Percentiles rank a stretch among this genome's conserved stretches.
Conservation (phyloP, 768 basidiomycete species). For the Auriculariales sp. region DNA sequence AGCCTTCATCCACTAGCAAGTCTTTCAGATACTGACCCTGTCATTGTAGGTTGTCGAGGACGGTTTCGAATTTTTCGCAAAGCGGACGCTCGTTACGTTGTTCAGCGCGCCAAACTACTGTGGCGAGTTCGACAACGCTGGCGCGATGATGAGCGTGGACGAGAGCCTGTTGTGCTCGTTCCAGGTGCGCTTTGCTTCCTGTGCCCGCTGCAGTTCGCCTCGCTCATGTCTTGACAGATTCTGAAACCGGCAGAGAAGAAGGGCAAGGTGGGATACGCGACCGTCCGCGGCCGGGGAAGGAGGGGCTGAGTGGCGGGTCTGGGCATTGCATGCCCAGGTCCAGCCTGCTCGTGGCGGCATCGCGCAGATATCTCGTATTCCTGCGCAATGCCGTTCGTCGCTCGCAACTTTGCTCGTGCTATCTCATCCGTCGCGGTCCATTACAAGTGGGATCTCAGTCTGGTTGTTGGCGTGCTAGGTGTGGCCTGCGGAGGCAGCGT, state of each 20-base stretch:
- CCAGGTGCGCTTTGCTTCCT: conserved; percentile 52
- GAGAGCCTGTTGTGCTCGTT: conserved; percentile 95
- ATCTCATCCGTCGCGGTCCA: no score
- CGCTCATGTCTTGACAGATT: conserved; percentile 38
- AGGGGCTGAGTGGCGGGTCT: no score
- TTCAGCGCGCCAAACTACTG: conserved; percentile 96
- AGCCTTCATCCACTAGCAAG: neutral
- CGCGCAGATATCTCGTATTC: no score
- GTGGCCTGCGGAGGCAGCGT: no score
- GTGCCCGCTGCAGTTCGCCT: neutral
- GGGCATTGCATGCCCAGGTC: no score
- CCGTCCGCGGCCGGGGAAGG: neutral
- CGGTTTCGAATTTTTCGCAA: conserved; percentile 98
- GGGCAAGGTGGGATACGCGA: conserved; percentile 12
- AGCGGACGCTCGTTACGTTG: conserved; percentile 88
- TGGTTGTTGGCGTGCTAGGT: no score
- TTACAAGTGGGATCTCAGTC: no score
- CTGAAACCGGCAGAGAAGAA: conserved; percentile 99
- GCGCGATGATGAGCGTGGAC: conserved; percentile 99
- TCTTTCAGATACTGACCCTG: neutral
- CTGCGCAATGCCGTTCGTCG: no score
- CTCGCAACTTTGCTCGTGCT: no score
- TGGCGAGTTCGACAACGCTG: conserved; percentile 97
- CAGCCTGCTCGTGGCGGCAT: no score
- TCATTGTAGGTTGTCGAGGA: conserved; percentile 83